A percentile compares a stretch with the other conserved stretches of the same genome.
Conservation (phyloP, 2,329 filamentous ascomycete species). For the Thelonectria olida region DNA sequence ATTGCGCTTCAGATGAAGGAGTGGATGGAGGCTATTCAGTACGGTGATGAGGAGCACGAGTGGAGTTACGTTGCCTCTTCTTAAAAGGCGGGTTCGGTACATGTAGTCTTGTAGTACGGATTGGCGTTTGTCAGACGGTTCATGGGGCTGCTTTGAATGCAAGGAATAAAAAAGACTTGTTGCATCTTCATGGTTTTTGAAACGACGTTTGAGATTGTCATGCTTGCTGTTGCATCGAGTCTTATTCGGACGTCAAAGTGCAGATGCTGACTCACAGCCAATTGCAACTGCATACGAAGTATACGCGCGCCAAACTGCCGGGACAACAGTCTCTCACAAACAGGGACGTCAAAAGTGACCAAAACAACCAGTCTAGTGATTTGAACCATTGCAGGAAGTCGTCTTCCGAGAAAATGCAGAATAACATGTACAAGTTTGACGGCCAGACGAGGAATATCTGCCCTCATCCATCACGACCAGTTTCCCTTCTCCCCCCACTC, state of each 20-base stretch:
- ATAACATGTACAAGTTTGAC: slow-evolving; percentile 46
- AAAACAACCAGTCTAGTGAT: slow-evolving; percentile 41
- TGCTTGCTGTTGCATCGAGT: slow-evolving; percentile 1
- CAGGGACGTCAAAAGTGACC: slow-evolving; percentile 16
- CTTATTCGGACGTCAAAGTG: not conserved
- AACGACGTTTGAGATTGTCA: not conserved
- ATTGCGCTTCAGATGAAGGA: slow-evolving; percentile 88
- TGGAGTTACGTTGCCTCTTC: slow-evolving; percentile 75
- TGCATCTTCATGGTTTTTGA: not conserved
- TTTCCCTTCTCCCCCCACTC: slow-evolving; percentile 23
- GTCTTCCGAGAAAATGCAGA: slow-evolving; percentile 41
- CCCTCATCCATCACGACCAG: slow-evolving; percentile 21
- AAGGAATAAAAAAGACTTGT: slow-evolving; percentile 20
- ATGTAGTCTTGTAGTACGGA: slow-evolving; percentile 9
- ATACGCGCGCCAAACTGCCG: not conserved
- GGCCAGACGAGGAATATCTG: slow-evolving; percentile 22
- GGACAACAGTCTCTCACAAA: not conserved
- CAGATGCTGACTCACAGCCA: slow-evolving; percentile 15
- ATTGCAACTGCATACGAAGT: slow-evolving; percentile 1
- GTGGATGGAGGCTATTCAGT: slow-evolving; percentile 96
- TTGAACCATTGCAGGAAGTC: slow-evolving; percentile 42
- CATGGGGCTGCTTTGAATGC: slow-evolving; percentile 9
- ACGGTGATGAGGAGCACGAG: slow-evolving; percentile 89
- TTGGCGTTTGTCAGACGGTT: slow-evolving; percentile 14
- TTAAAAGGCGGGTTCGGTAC: slow-evolving; percentile 7